These are phyloP conservation scores for Hyaloperonospora brassicae DNA, from an alignment of 352 stramenopile species.

Conservation along the genomic window DNA sequence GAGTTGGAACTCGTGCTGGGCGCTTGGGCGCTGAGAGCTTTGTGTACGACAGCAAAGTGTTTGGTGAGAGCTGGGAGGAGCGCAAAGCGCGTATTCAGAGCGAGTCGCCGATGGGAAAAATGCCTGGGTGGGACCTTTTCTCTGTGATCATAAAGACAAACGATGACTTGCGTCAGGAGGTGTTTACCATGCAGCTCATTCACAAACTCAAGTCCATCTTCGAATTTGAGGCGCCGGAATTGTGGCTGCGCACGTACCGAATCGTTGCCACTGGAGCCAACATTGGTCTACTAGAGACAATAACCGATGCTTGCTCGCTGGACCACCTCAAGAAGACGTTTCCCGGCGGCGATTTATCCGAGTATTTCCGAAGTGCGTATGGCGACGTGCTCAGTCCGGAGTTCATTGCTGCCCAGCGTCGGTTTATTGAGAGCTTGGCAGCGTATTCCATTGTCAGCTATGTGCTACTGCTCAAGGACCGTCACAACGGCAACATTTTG, in stretches of 20 bases:
- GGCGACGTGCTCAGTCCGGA: slow-evolving; percentile 31
- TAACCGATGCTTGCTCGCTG: slow-evolving; percentile 93
- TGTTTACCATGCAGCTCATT: slow-evolving; percentile 96
- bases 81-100: slow-evolving; percentile 47
- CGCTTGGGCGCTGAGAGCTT: slow-evolving; percentile 49
- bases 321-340: slow-evolving; percentile 95
- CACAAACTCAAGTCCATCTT: slow-evolving; percentile 93
- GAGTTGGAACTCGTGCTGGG: slow-evolving; percentile 14
- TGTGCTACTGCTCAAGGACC: slow-evolving; percentile 95
- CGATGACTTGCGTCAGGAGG: slow-evolving; percentile 95
- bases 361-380: slow-evolving; percentile 84
- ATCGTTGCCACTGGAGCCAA: slow-evolving; percentile 92
- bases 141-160: slow-evolving; percentile 97
- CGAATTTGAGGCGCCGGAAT: slow-evolving; percentile 80
- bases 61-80: slow-evolving; percentile 64
- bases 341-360: slow-evolving; percentile 70
- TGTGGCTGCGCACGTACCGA: slow-evolving; percentile 92
- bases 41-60: slow-evolving; percentile 76
- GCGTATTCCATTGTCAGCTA: slow-evolving; percentile 98
- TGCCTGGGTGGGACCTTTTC: slow-evolving; percentile 85
- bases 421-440: slow-evolving; percentile 93
- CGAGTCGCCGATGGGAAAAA: slow-evolving; percentile 67
- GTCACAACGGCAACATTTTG: slow-evolving; percentile 99
- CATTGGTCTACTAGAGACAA: slow-evolving; percentile 93
- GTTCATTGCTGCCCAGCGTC: slow-evolving; percentile 72